Conservation (phyloP, 306 rosid species). For the Benincasa hispida region DNA sequence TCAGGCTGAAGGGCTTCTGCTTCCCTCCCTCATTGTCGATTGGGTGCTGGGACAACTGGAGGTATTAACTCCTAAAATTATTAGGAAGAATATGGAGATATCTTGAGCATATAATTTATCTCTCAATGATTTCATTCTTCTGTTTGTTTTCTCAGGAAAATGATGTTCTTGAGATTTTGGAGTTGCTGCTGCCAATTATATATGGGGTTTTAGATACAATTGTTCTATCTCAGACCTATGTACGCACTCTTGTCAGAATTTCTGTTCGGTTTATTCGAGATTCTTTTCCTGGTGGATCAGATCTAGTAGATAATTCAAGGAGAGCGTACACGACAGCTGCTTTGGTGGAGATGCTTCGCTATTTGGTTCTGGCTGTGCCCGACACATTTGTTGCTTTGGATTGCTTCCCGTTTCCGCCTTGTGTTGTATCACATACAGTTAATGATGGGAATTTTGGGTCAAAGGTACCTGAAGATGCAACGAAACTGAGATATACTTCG, state of each 20-base stretch:
- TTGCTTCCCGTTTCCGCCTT: slow-evolving; percentile 83
- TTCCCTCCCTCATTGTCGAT: slow-evolving; percentile 76
- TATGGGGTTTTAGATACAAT: slow-evolving; percentile 78
- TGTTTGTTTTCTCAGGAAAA: slow-evolving; percentile 52
- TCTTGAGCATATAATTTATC: background rate
- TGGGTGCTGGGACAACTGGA: slow-evolving; percentile 87
- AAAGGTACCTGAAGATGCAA: slow-evolving; percentile 45
- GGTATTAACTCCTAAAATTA: slow-evolving; percentile 26
- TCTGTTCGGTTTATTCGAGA: slow-evolving; percentile 63
- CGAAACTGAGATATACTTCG: slow-evolving; percentile 38
- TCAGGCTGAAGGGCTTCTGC: slow-evolving; percentile 75
- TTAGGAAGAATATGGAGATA: background rate
- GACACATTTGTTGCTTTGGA: slow-evolving; percentile 89
- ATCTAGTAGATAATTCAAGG: slow-evolving; percentile 79
- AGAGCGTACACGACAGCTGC: slow-evolving; percentile 73
- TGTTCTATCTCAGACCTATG: slow-evolving; percentile 77
- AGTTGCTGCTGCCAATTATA: slow-evolving; percentile 76
- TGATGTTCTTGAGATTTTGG: slow-evolving; percentile 64
- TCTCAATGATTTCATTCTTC: slow-evolving; percentile 12
- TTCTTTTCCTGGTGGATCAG: slow-evolving; percentile 95
- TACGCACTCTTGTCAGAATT: slow-evolving; percentile 64
- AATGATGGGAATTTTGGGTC: slow-evolving; percentile 55
- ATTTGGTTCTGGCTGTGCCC: slow-evolving; percentile 66
- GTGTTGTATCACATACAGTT: slow-evolving; percentile 45
- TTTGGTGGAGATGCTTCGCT: slow-evolving; percentile 81